Percentiles rank a stretch among this genome's conserved stretches.
These are phyloP conservation scores for Phytophthora meadii DNA, from an alignment of 352 stramenopile species.

Conservation along the genomic window DNA sequence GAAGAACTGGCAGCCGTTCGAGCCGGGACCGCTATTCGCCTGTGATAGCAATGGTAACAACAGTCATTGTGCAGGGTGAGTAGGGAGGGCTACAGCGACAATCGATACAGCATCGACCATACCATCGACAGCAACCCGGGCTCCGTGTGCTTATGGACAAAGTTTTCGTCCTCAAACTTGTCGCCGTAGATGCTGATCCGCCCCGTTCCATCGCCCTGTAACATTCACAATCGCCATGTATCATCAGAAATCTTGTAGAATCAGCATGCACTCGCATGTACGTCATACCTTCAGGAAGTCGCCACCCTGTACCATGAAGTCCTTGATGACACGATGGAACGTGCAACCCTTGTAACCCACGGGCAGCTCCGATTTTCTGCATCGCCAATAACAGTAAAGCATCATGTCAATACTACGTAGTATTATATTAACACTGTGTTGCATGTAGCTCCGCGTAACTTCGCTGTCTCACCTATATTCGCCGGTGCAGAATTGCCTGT, in stretches of 20 bases:
- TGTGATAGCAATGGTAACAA: conserved; percentile 16
- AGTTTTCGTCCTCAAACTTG: conserved; percentile 88
- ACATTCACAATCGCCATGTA: conserved; percentile 17
- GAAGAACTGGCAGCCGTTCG: conserved; percentile 97
- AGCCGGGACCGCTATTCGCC: conserved; percentile 95
- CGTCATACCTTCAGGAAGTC: conserved; percentile 81
- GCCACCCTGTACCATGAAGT: conserved; percentile 93
- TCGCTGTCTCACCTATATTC: conserved; percentile 84
- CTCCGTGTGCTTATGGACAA: conserved; percentile 85
- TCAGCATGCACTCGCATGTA: neutral
- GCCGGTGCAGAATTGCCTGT: conserved; percentile 96
- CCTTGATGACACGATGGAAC: conserved; percentile 92
- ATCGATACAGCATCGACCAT: neutral
- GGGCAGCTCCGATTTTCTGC: conserved; percentile 81
- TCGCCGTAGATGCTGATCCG: conserved; percentile 90
- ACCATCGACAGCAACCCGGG: conserved; percentile 86
- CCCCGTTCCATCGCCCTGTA: conserved; percentile 79
- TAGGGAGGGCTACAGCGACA: neutral
- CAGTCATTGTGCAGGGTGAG: conserved; percentile 4
- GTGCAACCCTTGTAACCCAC: conserved; percentile 90
- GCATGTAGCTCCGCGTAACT: too few species aligned
- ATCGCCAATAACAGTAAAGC: conserved; percentile 20
- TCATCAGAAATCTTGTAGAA: neutral
- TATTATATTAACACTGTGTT: neutral
- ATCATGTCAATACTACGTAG: conserved; percentile 35